Evolutionary conservation across 345 rosid genomes (phyloP).

Genomic region (Turritis glabra): DNA sequence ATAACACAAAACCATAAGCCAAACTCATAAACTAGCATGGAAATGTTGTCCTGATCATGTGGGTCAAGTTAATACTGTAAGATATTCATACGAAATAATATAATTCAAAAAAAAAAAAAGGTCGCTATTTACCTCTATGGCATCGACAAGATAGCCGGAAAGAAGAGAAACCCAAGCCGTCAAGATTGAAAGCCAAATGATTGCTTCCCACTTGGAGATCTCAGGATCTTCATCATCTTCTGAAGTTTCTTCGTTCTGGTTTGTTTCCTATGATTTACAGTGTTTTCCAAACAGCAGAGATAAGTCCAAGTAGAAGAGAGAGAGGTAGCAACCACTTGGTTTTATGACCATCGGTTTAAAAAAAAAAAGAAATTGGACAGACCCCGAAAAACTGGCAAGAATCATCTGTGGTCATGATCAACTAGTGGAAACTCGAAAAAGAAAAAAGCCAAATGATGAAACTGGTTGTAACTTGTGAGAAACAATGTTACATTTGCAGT

Average conservation of each 20-base stretch:
- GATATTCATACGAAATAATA: neutral
- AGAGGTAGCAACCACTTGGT: neutral
- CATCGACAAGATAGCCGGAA: conserved; percentile 88
- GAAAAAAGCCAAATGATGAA: neutral
- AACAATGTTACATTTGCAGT: neutral
- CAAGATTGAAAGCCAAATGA: conserved; percentile 83
- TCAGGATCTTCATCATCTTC: conserved; percentile 69
- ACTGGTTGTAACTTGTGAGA: neutral
- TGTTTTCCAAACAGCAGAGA: conserved; percentile 22
- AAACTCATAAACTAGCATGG: neutral
- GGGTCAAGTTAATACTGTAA: neutral
- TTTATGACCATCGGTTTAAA: neutral
- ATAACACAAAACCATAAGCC: conserved; percentile 1
- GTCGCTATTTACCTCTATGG: conserved; percentile 59
- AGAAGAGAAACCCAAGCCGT: conserved; percentile 89
- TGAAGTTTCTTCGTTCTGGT: conserved; percentile 43
- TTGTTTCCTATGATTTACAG: conserved; percentile 56
- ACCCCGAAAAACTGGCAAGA: neutral
- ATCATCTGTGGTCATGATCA: neutral
- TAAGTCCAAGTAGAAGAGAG: conserved; percentile 28
- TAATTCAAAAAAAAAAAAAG: neutral
- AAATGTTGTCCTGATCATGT: neutral
- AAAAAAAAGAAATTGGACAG: neutral
- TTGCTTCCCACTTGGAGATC: conserved; percentile 78
- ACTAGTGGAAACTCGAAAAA: neutral